A percentile compares a stretch with the other conserved stretches of the same genome.
Conservation (phyloP, 805 yeast species). For the Kluyveromyces wickerhamii region DNA sequence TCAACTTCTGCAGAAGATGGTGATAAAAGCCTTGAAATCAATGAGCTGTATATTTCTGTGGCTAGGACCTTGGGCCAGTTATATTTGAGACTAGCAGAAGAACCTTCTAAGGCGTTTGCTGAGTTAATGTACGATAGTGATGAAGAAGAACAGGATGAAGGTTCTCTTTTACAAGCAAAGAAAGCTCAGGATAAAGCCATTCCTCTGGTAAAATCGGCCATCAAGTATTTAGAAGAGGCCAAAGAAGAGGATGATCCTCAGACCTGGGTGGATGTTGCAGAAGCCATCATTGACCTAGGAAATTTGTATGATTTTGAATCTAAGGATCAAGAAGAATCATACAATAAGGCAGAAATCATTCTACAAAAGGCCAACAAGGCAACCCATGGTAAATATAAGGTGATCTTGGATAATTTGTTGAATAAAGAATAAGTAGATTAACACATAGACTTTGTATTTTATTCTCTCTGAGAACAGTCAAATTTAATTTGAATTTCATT, state of each 20-base stretch:
- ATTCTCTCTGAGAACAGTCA: no score
- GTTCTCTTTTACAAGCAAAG: constrained; percentile 24
- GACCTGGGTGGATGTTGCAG: constrained; percentile 78
- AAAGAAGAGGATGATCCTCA: constrained; percentile 69
- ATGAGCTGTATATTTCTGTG: constrained; percentile 32
- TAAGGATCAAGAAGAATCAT: constrained; percentile 57
- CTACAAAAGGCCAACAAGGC: constrained; percentile 70
- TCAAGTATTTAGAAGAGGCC: constrained; percentile 48
- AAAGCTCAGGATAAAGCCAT: constrained; percentile 46
- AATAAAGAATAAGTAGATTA: constrained; percentile 13
- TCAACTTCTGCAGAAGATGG: constrained; percentile 9
- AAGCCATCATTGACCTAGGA: constrained; percentile 73
- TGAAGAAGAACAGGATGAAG: constrained; percentile 28
- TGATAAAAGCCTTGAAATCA: constrained; percentile 12
- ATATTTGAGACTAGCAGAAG: constrained; percentile 56
- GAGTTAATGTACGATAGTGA: constrained; percentile 52
- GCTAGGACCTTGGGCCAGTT: constrained; percentile 54
- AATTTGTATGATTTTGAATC: constrained; percentile 61
- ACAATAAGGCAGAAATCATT: constrained; percentile 59
- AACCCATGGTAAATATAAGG: constrained; percentile 66
- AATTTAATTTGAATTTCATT: no score
- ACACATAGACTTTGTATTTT: no score
- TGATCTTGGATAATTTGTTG: constrained; percentile 48
- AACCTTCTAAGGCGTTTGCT: constrained; percentile 47
- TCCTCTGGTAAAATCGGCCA: constrained; percentile 42